phyloP scores from a whole-genome alignment of 257 asterid species.

The Fraxinus excelsior region DNA sequence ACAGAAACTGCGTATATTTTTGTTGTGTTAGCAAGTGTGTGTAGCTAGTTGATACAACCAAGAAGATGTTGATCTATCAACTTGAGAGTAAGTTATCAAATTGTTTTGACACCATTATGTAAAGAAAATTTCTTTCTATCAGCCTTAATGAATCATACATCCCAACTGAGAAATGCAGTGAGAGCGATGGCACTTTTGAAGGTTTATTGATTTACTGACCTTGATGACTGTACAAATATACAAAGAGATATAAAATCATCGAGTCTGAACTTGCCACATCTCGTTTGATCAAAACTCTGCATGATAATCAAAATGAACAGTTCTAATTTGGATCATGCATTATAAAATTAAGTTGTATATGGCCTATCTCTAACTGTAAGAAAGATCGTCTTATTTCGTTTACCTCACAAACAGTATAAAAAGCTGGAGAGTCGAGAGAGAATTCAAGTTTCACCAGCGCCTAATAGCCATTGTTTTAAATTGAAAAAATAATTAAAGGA shows the following conservation, averaged over 20 bases:
- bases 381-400: conserved; percentile 13
- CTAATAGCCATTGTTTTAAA: conserved; percentile 36
- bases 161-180: conserved; percentile 19
- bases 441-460: conserved; percentile 74
- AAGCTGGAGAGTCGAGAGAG: conserved; percentile 77
- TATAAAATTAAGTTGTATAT: conserved; percentile 5
- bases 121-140: neutral
- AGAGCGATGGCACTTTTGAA: conserved; percentile 10
- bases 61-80: neutral
- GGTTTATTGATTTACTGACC: conserved; percentile 40
- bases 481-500: neutral
- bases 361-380: neutral
- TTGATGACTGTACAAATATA: conserved; percentile 79
- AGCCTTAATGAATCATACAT: conserved; percentile 1
- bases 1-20: neutral
- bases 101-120: neutral
- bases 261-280: conserved; percentile 70
- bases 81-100: neutral
- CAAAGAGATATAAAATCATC: conserved; percentile 76
- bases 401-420: conserved; percentile 88
- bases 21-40: neutral
- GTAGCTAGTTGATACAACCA: conserved; percentile 1
- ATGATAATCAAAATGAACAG: conserved; percentile 19
- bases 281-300: conserved; percentile 76
- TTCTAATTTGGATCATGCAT: conserved; percentile 13